A percentile compares a stretch with the other conserved stretches of the same genome.
phyloP scores from a whole-genome alignment of 768 basidiomycete genomes.

The Suillus variegatus region DNA sequence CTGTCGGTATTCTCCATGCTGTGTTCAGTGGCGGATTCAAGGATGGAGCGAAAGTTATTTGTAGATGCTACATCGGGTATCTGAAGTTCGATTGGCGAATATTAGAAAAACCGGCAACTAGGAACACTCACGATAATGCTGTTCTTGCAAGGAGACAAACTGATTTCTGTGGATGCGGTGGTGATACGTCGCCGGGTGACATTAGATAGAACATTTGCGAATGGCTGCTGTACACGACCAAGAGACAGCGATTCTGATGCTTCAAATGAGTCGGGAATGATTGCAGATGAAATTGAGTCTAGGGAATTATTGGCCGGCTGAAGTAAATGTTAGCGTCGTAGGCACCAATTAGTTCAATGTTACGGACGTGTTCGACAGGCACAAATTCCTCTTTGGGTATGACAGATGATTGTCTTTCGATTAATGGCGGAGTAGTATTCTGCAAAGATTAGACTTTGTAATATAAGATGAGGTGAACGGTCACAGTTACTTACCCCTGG shows the following conservation, averaged over 20 bases:
- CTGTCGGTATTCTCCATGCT: not conserved
- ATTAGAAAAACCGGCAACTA: not conserved
- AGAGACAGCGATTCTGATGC: not conserved
- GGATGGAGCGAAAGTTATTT: not conserved
- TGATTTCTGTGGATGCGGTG: not conserved
- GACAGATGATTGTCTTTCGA: not conserved
- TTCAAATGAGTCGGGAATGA: conserved; percentile 5
- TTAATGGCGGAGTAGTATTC: not conserved
- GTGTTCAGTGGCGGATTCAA: not conserved
- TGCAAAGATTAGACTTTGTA: not conserved
- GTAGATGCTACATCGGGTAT: not conserved
- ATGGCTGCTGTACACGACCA: not conserved
- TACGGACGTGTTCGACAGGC: conserved; percentile 1
- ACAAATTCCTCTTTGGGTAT: not conserved
- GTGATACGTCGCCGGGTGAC: not conserved
- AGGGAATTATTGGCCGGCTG: not conserved
- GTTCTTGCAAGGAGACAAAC: not conserved
- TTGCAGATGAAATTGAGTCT: not conserved
- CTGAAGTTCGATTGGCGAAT: not conserved
- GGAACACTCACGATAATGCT: not conserved
- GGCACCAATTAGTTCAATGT: not conserved
- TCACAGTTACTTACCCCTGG: not conserved
- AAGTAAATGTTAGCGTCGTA: not conserved
- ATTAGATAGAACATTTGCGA: not conserved
- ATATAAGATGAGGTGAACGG: not conserved